Percentiles rank a stretch among this genome's conserved stretches.
Conservation (phyloP, 805 yeast genomes). For the Debaryomyces castellii region DNA sequence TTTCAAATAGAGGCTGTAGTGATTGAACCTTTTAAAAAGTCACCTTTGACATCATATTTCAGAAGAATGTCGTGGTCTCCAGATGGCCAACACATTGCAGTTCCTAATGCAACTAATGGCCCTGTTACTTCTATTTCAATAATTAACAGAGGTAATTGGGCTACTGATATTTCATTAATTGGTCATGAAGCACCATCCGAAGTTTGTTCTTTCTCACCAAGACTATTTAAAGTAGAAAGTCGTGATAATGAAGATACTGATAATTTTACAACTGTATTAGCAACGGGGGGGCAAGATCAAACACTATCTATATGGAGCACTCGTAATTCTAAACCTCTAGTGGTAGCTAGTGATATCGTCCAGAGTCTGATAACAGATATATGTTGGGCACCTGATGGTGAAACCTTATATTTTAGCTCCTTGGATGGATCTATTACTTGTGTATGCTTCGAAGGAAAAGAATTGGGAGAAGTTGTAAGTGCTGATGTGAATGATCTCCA, state of each 20-base stretch:
- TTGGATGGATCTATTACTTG: slow-evolving; percentile 81
- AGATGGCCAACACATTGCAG: slow-evolving; percentile 84
- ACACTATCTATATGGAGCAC: slow-evolving; percentile 89
- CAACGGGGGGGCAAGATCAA: slow-evolving; percentile 95
- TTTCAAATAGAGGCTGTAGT: slow-evolving; percentile 86
- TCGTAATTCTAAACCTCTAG: slow-evolving; percentile 67
- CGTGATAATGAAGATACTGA: slow-evolving; percentile 20
- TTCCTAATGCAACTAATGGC: slow-evolving; percentile 82
- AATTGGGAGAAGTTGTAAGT: slow-evolving; percentile 64
- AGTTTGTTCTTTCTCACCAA: slow-evolving; percentile 73
- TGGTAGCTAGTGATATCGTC: slow-evolving; percentile 75
- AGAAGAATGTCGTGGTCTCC: slow-evolving; percentile 88
- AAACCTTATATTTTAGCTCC: slow-evolving; percentile 69
- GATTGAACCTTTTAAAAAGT: slow-evolving; percentile 78
- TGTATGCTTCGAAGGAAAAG: slow-evolving; percentile 60
- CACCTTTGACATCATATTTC: slow-evolving; percentile 91
- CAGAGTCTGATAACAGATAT: slow-evolving; percentile 82
- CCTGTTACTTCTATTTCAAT: slow-evolving; percentile 75
- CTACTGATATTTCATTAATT: slow-evolving; percentile 65
- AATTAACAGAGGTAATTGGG: slow-evolving; percentile 79
- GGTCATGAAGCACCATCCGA: slow-evolving; percentile 89
- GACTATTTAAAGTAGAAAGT: slow-evolving; percentile 48
- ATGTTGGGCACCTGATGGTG: slow-evolving; percentile 85
- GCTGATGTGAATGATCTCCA: slow-evolving; percentile 64
- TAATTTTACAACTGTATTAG: slow-evolving; percentile 67